Evolutionary conservation across 805 yeast species (phyloP).

Genomic region (Maudiozyma barnettii): DNA sequence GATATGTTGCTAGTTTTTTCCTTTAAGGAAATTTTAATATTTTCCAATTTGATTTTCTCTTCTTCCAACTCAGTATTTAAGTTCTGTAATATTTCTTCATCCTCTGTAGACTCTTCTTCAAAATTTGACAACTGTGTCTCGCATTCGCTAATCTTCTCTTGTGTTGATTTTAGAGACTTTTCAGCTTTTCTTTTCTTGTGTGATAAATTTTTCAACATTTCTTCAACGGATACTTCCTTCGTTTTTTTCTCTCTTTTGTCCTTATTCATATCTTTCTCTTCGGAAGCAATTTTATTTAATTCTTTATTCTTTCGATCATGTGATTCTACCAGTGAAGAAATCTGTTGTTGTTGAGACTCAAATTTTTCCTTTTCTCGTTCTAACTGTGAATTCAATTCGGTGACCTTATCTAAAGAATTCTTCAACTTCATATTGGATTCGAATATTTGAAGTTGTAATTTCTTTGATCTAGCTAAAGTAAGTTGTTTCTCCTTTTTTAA

Average conservation of each 20-base stretch:
- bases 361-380: constrained; percentile 37
- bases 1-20: constrained; percentile 66
- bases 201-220: constrained; percentile 57
- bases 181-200: constrained; percentile 49
- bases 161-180: constrained; percentile 43
- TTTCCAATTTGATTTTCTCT: constrained; percentile 52
- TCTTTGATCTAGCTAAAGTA: constrained; percentile 41
- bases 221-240: constrained; percentile 61
- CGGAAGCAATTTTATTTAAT: constrained; percentile 22
- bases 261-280: constrained; percentile 21
- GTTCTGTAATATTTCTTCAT: constrained; percentile 35
- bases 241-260: constrained; percentile 36
- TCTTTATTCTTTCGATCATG: constrained; percentile 16
- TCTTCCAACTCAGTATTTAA: constrained; percentile 37
- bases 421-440: constrained; percentile 35
- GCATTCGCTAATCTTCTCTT: constrained; percentile 36
- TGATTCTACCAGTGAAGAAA: constrained; percentile 26
- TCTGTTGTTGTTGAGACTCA: constrained; percentile 32
- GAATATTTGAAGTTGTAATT: constrained; percentile 43
- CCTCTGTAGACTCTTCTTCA: constrained; percentile 36
- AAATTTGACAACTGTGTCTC: constrained; percentile 39
- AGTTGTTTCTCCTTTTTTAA: constrained; percentile 56
- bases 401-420: constrained; percentile 31
- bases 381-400: constrained; percentile 35
- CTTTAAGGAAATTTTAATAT: constrained; percentile 55